Conservation (phyloP, 352 stramenopile genomes). For the Globisporangium uncinulatum region DNA sequence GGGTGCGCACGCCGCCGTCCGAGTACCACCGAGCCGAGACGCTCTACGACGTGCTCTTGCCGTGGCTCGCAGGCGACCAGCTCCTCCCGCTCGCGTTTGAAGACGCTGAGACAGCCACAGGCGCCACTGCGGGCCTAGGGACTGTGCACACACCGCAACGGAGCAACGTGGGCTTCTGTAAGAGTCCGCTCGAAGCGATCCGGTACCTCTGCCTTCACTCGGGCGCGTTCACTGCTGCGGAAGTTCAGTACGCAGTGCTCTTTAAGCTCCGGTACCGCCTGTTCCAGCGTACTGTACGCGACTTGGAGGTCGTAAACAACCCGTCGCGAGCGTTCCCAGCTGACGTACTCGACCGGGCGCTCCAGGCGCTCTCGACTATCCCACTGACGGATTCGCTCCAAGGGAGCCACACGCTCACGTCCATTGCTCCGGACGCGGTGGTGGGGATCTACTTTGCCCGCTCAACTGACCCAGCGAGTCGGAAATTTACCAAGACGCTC, state of each 20-base stretch:
- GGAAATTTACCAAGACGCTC: constrained; percentile 48
- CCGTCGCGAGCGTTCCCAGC: constrained; percentile 43
- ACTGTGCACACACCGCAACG: constrained; percentile 57
- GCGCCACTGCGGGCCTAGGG: constrained; percentile 26
- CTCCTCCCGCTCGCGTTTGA: constrained; percentile 61
- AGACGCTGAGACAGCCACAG: constrained; percentile 25
- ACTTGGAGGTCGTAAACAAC: constrained; percentile 47
- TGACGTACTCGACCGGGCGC: constrained; percentile 43
- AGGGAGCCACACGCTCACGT: constrained; percentile 50
- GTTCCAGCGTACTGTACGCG: constrained; percentile 45
- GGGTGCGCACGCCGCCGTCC: constrained; percentile 75
- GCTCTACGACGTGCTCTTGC: constrained; percentile 87
- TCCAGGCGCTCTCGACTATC: constrained; percentile 55
- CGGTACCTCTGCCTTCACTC: constrained; percentile 63
- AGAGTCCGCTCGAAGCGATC: constrained; percentile 74
- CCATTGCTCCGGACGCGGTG: constrained; percentile 43
- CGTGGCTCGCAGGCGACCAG: constrained; percentile 76
- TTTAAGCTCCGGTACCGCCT: constrained; percentile 70
- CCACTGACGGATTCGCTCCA: constrained; percentile 72
- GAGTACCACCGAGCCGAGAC: constrained; percentile 86
- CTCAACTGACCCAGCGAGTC: constrained; percentile 37
- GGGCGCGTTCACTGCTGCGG: constrained; percentile 39
- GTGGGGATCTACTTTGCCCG: constrained; percentile 76
- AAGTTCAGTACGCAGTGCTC: constrained; percentile 67
- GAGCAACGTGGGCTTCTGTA: constrained; percentile 74